These are phyloP conservation scores for Lentinula sp. DNA, from an alignment of 768 basidiomycete species.

Conservation along the genomic window DNA sequence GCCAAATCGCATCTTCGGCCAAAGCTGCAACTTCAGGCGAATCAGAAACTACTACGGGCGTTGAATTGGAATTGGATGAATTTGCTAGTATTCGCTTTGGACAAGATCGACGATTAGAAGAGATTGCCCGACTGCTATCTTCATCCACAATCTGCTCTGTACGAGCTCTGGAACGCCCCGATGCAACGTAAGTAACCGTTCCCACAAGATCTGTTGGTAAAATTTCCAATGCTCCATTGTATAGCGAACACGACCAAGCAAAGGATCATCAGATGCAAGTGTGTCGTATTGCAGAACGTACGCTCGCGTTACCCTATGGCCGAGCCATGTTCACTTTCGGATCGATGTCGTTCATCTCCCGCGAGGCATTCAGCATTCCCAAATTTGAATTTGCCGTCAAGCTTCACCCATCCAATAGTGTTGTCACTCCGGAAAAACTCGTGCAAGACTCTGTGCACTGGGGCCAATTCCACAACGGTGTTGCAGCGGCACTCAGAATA, in stretches of 20 bases:
- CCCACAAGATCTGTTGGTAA: not conserved
- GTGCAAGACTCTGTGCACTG: constrained; percentile 68
- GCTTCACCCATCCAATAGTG: constrained; percentile 65
- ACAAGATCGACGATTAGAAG: constrained; percentile 83
- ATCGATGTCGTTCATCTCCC: constrained; percentile 65
- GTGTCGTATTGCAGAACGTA: constrained; percentile 76
- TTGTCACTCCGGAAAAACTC: constrained; percentile 67
- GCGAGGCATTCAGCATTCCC: constrained; percentile 75
- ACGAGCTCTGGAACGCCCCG: constrained; percentile 57
- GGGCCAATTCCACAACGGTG: constrained; percentile 99
- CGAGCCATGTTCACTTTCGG: constrained; percentile 91
- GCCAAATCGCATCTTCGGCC: constrained; percentile 43
- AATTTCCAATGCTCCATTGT: not conserved
- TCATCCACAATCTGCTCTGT: constrained; percentile 69
- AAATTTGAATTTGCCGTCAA: constrained; percentile 73
- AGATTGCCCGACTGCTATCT: constrained; percentile 87
- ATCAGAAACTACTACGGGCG: constrained; percentile 55
- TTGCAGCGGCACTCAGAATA: constrained; percentile 84
- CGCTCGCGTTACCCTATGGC: constrained; percentile 85
- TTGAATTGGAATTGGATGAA: constrained; percentile 66
- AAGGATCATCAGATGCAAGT: constrained; percentile 83
- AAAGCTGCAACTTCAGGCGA: constrained; percentile 48
- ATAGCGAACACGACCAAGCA: constrained; percentile 81
- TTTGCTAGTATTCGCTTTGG: constrained; percentile 85
- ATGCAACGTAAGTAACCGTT: constrained; percentile 52